Conservation (phyloP, 2,329 filamentous ascomycete genomes). For the Sclerotinia glacialis region DNA sequence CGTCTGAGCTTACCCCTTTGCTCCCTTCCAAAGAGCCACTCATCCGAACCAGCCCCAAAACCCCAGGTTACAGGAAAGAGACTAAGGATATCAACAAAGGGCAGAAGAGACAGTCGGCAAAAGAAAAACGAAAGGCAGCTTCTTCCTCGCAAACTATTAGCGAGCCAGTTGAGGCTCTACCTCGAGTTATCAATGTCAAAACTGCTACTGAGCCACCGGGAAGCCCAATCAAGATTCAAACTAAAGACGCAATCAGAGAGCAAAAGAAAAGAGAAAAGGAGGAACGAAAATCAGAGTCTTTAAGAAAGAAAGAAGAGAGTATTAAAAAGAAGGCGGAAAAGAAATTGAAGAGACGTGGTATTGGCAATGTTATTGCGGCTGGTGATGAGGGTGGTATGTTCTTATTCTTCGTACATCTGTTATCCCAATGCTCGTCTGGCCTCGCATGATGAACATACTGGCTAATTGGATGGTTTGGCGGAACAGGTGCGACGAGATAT, state of each 20-base stretch:
- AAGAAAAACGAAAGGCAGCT: not conserved
- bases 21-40: not conserved
- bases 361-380: not conserved
- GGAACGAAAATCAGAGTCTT: conserved; percentile 28
- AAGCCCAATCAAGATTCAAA: conserved; percentile 15
- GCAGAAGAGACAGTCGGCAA: not conserved
- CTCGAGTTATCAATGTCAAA: not conserved
- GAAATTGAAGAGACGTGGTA: not conserved
- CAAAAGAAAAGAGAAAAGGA: conserved; percentile 32
- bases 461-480: not conserved
- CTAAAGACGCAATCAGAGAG: conserved; percentile 27
- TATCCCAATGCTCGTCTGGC: not conserved
- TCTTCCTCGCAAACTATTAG: not conserved
- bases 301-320: conserved; percentile 4
- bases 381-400: not conserved
- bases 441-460: not conserved
- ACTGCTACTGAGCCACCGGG: not conserved
- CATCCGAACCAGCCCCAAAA: not conserved
- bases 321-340: not conserved
- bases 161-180: not conserved
- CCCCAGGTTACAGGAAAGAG: not conserved
- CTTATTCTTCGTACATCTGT: not conserved
- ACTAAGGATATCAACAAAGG: not conserved
- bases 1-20: conserved; percentile 5
- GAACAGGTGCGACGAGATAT: not conserved